A percentile compares a stretch with the other conserved stretches of the same genome.
Evolutionary conservation across 257 asterid species (phyloP).

Genomic region (Solanum corneliomulleri): DNA sequence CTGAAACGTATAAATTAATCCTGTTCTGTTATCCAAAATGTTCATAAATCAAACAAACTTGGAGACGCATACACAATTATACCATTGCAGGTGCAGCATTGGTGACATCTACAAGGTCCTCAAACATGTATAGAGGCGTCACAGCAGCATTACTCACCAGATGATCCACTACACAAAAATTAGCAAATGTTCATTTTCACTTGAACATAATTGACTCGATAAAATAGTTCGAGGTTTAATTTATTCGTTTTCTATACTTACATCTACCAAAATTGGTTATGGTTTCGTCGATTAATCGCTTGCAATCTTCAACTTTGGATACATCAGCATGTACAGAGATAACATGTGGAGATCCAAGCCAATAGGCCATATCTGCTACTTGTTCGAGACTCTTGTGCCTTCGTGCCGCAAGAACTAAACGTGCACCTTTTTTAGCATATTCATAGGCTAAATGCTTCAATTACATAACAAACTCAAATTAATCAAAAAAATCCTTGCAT

Average conservation of each 20-base stretch:
- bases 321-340: conserved; percentile 39
- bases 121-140: conserved; percentile 39
- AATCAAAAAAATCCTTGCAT: background rate
- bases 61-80: background rate
- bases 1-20: conserved; percentile 5
- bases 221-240: background rate
- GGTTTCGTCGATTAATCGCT: conserved; percentile 34
- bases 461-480: background rate
- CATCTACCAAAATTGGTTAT: conserved; percentile 46
- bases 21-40: no score
- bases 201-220: background rate
- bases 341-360: conserved; percentile 48
- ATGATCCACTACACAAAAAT: conserved; percentile 37
- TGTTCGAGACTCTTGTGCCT: conserved; percentile 34
- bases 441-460: conserved; percentile 62
- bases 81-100: conserved; percentile 46
- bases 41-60: background rate
- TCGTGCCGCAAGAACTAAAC: conserved; percentile 56
- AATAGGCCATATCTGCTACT: conserved; percentile 43
- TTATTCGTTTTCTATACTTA: background rate
- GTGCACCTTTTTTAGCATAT: conserved; percentile 62
- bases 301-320: conserved; percentile 43
- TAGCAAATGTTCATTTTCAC: background rate
- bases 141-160: conserved; percentile 51
- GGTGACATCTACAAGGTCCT: conserved; percentile 30